Evolutionary conservation across 2,329 filamentous ascomycete species (phyloP), one percentile per base, ranked within the genome.

Genomic region (Alternaria brassicicola): DNA sequence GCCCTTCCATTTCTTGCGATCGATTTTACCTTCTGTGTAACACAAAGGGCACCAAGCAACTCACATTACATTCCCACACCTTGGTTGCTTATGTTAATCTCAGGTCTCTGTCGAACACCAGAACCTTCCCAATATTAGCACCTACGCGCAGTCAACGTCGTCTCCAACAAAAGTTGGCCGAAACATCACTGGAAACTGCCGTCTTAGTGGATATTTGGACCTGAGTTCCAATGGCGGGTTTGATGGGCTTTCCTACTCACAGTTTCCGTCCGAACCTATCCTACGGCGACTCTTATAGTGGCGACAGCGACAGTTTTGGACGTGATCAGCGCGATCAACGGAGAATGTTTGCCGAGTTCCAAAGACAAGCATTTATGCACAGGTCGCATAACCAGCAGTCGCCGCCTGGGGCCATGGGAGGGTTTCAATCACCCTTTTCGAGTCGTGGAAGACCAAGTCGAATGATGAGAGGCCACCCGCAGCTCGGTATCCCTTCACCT

Each of bases 381-480:
- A 30, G 43, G 26, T 42, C 36, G 28, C 23, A 46, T 9, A 26
- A 45, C 25, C 38, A 52, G 15, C 47, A 35, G 10, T 36, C 46
- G 25, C 19, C 26, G 17, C 43, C 58, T 17, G 36, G 25, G 10
- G 48, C 30, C 35, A 55, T 46, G 28, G 10, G 48, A n/a, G 15
- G 45, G 8, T 43, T 47, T 35, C 45, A 47, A 41, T 46, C 46
- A 12, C 42, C 41, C 13, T 55, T 41, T 19, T 9, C 26, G n/a
- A 38, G 38, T 23, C 33, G 19, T 28, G 30, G n/a, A n/a, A 50
- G 42, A 15, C 28, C 28, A 25, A 48, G 7, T 47, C 42, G 38
- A 3, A 52, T 52, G 47, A 63, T 61, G 53, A 47, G 47, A 23
- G 38, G 31, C 25, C 35, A 42, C 42, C 39, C 50, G 17, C 33